Base-by-base conservation (phyloP, 2,329 filamentous ascomycete species). In the Cordyceps farinosa region DNA sequence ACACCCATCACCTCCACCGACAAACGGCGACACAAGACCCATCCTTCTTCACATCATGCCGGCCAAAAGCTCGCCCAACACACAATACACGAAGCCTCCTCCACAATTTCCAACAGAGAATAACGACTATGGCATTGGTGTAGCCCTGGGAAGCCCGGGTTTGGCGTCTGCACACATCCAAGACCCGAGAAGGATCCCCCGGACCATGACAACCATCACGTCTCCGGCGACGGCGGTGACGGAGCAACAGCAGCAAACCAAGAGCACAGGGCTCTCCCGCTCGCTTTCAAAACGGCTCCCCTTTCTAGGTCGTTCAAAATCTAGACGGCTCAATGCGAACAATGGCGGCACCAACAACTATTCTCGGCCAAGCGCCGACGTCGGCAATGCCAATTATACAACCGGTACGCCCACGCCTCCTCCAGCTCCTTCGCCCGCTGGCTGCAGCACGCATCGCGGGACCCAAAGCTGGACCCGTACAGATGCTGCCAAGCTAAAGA, bases 131-230 rank as follows among this genome's bases (percentile, higher is more conserved):
- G 80, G 78, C 68, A 92, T 92, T 65, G 90, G 90, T 10, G 87
- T 92, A 81, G 90, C 90, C 1, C 76, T 92, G 62, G 90, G 89
- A 38, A 92, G 89, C 69, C 90, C 90, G 9, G 29, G 48, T 3
- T 30, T 77, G 80, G n/a, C 77, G 78, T 45, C 73, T 76, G 17
- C 30, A 15, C 76, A 77, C 17, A 40, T 64, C 66, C 40, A 61
- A 61, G 60, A 62, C 59, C 42, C 66, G 67, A 42, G 65, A 67
- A 27, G 71, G 44, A 22, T 63, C 10, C 61, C 61, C 9, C 52
- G 61, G n/a, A 63, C 42, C n/a, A 54, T 42, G 53, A 66, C 62
- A 67, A 70, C 30, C n/a, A 53, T 63, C 48, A 63, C 54, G 5
- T 52, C 62, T 29, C 17, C 54, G 6, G 53, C 52, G 17, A 38